These are phyloP conservation scores for Raphanus hybrid DNA, from an alignment of 441 rosid genomes.

Conservation along the genomic window DNA sequence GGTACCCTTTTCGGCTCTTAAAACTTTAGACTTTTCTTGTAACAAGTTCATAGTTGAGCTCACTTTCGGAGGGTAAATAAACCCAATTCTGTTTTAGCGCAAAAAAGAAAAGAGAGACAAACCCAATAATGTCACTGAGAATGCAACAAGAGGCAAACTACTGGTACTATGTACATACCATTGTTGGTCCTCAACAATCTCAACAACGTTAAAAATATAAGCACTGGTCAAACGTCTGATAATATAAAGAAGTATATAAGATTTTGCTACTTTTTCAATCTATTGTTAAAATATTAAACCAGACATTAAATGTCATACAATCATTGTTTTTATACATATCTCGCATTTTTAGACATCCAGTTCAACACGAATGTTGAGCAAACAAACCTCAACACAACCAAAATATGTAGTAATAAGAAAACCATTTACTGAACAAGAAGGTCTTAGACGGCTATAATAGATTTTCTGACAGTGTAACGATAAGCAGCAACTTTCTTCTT, in stretches of 20 bases:
- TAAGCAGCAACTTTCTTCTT: constrained; percentile 91
- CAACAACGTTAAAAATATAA: neutral
- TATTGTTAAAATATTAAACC: constrained; percentile 23
- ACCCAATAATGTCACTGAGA: neutral
- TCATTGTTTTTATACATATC: constrained; percentile 39
- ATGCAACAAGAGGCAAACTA: constrained; percentile 7
- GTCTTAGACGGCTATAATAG: constrained; percentile 42
- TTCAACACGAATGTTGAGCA: constrained; percentile 35
- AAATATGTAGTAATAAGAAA: constrained; percentile 27
- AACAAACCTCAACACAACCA: constrained; percentile 18
- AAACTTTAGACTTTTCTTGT: no score
- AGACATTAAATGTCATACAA: constrained; percentile 32
- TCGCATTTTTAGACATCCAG: constrained; percentile 7
- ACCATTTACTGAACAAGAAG: neutral
- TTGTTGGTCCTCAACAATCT: neutral
- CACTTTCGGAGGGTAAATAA: neutral
- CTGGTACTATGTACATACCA: neutral
- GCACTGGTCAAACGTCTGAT: constrained; percentile 8
- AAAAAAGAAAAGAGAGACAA: neutral
- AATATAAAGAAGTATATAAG: neutral
- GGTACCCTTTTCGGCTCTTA: no score
- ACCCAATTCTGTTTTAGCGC: neutral
- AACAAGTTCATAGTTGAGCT: neutral
- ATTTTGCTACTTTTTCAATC: constrained; percentile 16
- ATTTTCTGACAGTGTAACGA: constrained; percentile 83